Conservation (phyloP, 331 rosid genomes). For the Stylosanthes scabra region DNA sequence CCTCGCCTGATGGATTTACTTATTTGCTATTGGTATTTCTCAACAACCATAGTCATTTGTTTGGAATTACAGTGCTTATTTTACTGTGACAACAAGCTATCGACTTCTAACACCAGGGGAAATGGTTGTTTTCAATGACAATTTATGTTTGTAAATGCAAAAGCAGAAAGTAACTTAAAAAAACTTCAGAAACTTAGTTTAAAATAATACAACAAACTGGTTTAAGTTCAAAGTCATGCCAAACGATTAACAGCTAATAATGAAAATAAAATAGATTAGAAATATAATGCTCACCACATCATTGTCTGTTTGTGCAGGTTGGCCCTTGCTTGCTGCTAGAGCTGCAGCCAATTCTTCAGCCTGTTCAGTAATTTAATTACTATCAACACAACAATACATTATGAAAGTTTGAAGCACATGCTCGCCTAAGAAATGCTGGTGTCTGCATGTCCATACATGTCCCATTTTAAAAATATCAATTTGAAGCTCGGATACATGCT, state of each 20-base stretch:
- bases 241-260: conserved; percentile 23
- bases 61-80: background rate
- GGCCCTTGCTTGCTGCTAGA: conserved; percentile 77
- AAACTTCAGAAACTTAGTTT: conserved; percentile 19
- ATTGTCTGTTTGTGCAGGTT: conserved; percentile 62
- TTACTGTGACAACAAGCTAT: background rate
- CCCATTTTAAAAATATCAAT: no score
- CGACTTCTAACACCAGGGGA: conserved; percentile 1
- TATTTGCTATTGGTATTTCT: conserved; percentile 5
- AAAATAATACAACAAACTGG: conserved; percentile 20
- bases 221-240: conserved; percentile 10
- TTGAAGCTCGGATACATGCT: no score
- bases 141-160: background rate
- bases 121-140: background rate
- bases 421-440: background rate
- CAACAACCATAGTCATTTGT: background rate
- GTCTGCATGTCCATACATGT: no score
- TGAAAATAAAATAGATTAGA: background rate
- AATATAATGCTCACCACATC: conserved; percentile 65
- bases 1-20: background rate
- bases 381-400: conserved; percentile 29
- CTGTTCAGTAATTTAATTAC: conserved; percentile 49
- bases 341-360: conserved; percentile 98
- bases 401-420: conserved; percentile 12
- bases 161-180: conserved; percentile 4